A percentile compares a stretch with the other conserved stretches of the same genome.
These are phyloP conservation scores for Claviceps maximensis DNA, from an alignment of 2,329 filamentous ascomycete genomes.

Conservation along the genomic window DNA sequence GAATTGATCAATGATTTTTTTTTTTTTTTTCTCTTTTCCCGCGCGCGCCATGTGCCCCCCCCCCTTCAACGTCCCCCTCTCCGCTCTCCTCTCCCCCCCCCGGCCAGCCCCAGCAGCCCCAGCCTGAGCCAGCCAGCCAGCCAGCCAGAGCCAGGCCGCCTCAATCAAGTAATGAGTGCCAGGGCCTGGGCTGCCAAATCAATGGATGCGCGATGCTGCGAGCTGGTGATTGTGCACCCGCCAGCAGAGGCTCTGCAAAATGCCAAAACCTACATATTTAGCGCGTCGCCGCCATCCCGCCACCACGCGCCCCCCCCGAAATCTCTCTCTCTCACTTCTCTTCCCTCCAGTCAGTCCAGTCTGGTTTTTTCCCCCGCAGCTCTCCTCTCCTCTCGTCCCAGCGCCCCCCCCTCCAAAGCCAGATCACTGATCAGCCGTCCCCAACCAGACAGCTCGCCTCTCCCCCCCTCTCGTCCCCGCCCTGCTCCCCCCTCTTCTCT, in stretches of 20 bases:
- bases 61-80: too few relatives aligned
- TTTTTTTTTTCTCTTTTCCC: neutral
- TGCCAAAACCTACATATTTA: conserved; percentile 26
- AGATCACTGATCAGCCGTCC: neutral
- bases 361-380: conserved; percentile 5
- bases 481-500: neutral
- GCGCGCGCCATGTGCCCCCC: neutral
- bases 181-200: neutral
- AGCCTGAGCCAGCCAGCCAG: neutral
- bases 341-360: neutral
- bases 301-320: conserved; percentile 14
- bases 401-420: neutral
- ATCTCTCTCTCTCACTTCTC: conserved; percentile 12
- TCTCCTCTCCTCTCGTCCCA: neutral
- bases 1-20: neutral
- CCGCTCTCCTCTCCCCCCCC: neutral
- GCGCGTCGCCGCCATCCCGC: conserved; percentile 19
- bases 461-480: neutral
- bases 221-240: conserved; percentile 19
- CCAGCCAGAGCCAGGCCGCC: too few relatives aligned
- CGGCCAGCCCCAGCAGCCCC: neutral
- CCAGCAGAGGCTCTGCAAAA: conserved; percentile 9
- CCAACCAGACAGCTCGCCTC: neutral
- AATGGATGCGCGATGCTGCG: too few relatives aligned
- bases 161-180: too few relatives aligned